Evolutionary conservation across 225 moss, liverwort and hornwort genomes (phyloP).

Genomic region (Marchantia paleacea): DNA sequence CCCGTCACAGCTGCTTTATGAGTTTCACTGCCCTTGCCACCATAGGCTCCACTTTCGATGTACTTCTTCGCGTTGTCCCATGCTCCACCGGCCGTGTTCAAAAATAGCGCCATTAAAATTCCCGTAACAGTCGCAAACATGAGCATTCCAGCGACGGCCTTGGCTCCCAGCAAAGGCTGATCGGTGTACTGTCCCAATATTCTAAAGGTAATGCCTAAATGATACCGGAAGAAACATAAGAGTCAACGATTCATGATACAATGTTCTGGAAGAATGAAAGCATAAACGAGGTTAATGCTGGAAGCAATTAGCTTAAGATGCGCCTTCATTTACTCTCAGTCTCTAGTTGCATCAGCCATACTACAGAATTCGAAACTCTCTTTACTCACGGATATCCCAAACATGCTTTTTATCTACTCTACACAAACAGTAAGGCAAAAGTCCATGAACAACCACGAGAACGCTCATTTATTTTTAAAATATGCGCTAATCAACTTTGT

Average conservation of each 20-base stretch:
- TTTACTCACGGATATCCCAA: too few relatives aligned
- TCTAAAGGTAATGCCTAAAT: conserved; percentile 66
- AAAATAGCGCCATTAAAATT: conserved; percentile 94
- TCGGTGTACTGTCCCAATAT: conserved; percentile 74
- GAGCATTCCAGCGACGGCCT: conserved; percentile 96
- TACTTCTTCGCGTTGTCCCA: conserved; percentile 99
- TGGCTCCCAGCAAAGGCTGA: conserved; percentile 81
- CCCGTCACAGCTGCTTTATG: conserved; percentile 96
- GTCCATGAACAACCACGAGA: too few relatives aligned
- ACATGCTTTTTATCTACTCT: too few relatives aligned
- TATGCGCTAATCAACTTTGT: not conserved
- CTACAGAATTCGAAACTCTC: not conserved
- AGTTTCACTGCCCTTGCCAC: conserved; percentile 96
- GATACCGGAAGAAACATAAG: not conserved
- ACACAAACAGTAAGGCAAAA: too few relatives aligned
- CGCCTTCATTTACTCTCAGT: not conserved
- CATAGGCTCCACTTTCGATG: conserved; percentile 90
- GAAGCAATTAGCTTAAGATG: too few relatives aligned
- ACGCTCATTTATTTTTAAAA: too few relatives aligned
- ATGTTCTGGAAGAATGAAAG: too few relatives aligned
- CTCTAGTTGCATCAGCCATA: not conserved
- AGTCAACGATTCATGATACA: not conserved
- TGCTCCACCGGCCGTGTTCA: conserved; percentile 93
- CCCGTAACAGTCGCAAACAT: conserved; percentile 98
- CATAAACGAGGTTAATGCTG: too few relatives aligned